Evolutionary conservation across 2,329 filamentous ascomycete genomes (phyloP).

Genomic region (Didymella segeticola): DNA sequence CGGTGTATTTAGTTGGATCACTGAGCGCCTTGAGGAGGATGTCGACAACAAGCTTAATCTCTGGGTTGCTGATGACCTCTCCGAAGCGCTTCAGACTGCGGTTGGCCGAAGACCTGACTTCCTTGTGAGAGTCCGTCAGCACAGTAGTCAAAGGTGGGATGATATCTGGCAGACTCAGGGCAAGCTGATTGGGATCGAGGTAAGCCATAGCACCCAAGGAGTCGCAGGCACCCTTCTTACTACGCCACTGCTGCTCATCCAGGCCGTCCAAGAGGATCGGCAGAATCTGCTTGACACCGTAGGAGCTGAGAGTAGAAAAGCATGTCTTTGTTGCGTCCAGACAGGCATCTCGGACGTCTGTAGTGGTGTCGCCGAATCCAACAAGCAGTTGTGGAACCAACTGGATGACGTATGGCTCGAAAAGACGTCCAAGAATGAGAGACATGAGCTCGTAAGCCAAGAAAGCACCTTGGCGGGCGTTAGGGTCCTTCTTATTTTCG

Average conservation of each 20-base stretch:
- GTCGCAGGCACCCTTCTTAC: constrained; percentile 97
- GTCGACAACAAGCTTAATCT: constrained; percentile 90
- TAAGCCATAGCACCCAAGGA: constrained; percentile 98
- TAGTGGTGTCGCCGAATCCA: constrained; percentile 86
- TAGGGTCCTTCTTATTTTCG: constrained; percentile 94
- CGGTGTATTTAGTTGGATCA: constrained; percentile 95
- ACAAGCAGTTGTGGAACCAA: constrained; percentile 88
- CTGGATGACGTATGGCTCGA: constrained; percentile 96
- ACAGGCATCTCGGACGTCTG: constrained; percentile 91
- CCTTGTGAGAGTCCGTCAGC: constrained; percentile 97
- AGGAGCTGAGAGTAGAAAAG: constrained; percentile 92
- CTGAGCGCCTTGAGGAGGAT: constrained; percentile 95
- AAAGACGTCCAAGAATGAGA: constrained; percentile 82
- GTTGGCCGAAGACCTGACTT: constrained; percentile 90
- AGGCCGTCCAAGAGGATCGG: constrained; percentile 90
- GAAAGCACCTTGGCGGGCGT: constrained; percentile 86
- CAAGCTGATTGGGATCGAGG: constrained; percentile 92
- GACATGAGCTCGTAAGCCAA: constrained; percentile 91
- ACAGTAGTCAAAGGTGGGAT: constrained; percentile 95
- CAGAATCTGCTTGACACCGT: constrained; percentile 92
- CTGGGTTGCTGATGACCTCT: constrained; percentile 97
- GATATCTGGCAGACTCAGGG: constrained; percentile 90
- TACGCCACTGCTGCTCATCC: constrained; percentile 96
- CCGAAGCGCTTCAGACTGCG: constrained; percentile 96
- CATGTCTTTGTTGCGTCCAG: constrained; percentile 92